A percentile compares a stretch with the other conserved stretches of the same genome.
These are phyloP conservation scores for Leonotis leonurus DNA, from an alignment of 257 asterid species.

Conservation along the genomic window DNA sequence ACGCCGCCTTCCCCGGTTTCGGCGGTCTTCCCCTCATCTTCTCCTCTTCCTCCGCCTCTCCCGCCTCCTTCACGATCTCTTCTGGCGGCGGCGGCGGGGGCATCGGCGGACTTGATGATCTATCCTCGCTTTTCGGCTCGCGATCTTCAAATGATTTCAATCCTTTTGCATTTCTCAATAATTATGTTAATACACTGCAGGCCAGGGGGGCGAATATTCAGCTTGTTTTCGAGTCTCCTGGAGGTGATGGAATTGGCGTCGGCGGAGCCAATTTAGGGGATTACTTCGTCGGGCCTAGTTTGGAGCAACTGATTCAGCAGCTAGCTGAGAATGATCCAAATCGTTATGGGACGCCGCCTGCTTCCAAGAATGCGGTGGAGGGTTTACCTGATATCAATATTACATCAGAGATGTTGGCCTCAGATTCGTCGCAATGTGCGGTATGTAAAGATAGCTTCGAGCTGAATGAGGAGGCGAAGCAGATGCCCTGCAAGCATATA, in stretches of 20 bases:
- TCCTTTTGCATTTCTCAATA: slow-evolving; percentile 47
- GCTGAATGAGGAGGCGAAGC: slow-evolving; percentile 53
- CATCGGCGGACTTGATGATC: slow-evolving; percentile 29
- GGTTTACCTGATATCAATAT: slow-evolving; percentile 63
- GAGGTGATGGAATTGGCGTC: slow-evolving; percentile 27
- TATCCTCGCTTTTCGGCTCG: slow-evolving; percentile 25
- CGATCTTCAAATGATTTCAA: slow-evolving; percentile 56
- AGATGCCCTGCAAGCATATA: slow-evolving; percentile 84
- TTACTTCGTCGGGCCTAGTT: slow-evolving; percentile 72
- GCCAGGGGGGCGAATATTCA: slow-evolving; percentile 59
- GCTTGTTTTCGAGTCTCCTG: slow-evolving; percentile 57
- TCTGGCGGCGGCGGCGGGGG: slow-evolving; percentile 25
- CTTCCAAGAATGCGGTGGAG: slow-evolving; percentile 59
- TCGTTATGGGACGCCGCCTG: slow-evolving; percentile 86
- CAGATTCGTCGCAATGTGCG: slow-evolving; percentile 71
- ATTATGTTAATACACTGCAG: slow-evolving; percentile 43
- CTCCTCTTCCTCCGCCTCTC: slow-evolving; percentile 29
- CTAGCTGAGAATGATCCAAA: slow-evolving; percentile 82
- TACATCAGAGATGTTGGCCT: slow-evolving; percentile 34
- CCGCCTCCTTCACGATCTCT: slow-evolving; percentile 19
- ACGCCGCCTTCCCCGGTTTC: slow-evolving; percentile 14
- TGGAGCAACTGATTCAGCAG: slow-evolving; percentile 81
- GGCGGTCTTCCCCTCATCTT: slow-evolving; percentile 29
- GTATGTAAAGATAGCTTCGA: slow-evolving; percentile 83
- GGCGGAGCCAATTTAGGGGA: slow-evolving; percentile 56